Base-by-base conservation (phyloP, 116 monocot genomes). In the Dioscorea cayenensis region DNA sequence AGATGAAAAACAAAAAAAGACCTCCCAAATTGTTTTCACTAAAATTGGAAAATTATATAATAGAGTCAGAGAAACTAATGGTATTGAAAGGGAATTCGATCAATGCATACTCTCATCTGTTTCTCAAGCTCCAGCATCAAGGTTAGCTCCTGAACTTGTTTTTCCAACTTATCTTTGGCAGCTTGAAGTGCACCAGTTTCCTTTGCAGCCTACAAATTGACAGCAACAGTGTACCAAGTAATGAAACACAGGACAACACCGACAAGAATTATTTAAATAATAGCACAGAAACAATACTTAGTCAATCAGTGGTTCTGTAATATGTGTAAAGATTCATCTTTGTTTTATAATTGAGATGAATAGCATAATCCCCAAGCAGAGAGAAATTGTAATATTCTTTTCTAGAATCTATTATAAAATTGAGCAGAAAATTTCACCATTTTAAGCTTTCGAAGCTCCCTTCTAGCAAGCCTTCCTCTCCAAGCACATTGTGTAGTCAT, bases 141-240 rank as follows among this genome's bases (percentile, higher is more conserved):
- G 13, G 86, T 95, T 36, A 95, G 84, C 52, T 95, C 91, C 71
- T 95, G 91, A 55, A 95, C 95, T 84, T 95, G 84, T 68, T 95
- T 95, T 74, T 95, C 95, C 83, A 95, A 76, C 77, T 91, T 95
- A 68, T 81, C 89, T 75, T 95, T 95, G 35, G 95, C 95, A 77
- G 82, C 95, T 71, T 91, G 95, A 19, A 95, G 87, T 64, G 91
- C 95, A 67, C 95, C 95, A 77, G 95, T 89, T 87, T 95, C 95
- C 69, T 65, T 91, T 77, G 95, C 89, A 52, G 89, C 89, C 95
- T 95, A 64, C 62, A 77, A 14, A 48, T 67, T 48, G 25, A 62
- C 18, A 62, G 21, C 6, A 6, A 62, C 12, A 10, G 10, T 1
- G 3, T 28, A 10, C 22, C 28, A 22, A 23, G 25, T 22, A 62